Percentiles rank a stretch among this genome's conserved stretches.
Evolutionary conservation across 768 basidiomycete genomes (phyloP).

Genomic region (Podaxis rugospora): DNA sequence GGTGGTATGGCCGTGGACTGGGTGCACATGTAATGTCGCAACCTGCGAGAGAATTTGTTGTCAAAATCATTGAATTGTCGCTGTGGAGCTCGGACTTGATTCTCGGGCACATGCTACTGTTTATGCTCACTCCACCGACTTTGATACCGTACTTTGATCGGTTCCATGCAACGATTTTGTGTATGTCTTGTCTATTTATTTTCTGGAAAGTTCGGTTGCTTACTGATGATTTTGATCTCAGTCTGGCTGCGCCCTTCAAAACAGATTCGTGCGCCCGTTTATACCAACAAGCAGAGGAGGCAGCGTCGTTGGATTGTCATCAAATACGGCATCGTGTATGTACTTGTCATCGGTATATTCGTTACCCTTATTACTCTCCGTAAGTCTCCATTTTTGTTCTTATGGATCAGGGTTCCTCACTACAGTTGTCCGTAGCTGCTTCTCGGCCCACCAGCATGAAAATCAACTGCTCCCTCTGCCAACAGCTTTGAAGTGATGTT

Average conservation of each 20-base stretch:
- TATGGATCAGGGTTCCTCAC: constrained; percentile 10
- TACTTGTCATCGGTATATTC: constrained; percentile 63
- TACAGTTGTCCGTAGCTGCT: constrained; percentile 37
- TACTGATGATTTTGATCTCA: constrained; percentile 27
- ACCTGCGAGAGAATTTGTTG: constrained; percentile 93
- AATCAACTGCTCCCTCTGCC: constrained; percentile 62
- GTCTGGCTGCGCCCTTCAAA: constrained; percentile 96
- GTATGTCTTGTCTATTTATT: constrained; percentile 45
- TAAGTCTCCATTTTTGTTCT: constrained; percentile 35
- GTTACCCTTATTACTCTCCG: constrained; percentile 74
- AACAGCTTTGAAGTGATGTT: constrained; percentile 53
- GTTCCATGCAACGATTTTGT: constrained; percentile 85
- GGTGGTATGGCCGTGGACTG: constrained; percentile 94
- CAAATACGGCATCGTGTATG: constrained; percentile 79
- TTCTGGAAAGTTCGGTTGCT: background rate
- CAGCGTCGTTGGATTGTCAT: constrained; percentile 89
- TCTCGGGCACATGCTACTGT: constrained; percentile 79
- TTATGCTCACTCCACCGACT: constrained; percentile 86
- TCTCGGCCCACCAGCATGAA: constrained; percentile 57
- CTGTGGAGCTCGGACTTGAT: constrained; percentile 95
- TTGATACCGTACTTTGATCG: constrained; percentile 90
- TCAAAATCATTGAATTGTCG: constrained; percentile 96
- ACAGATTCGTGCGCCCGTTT: constrained; percentile 90
- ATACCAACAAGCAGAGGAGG: constrained; percentile 83
- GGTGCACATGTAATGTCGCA: constrained; percentile 94